Percentiles rank a stretch among this genome's conserved stretches.
phyloP scores from a whole-genome alignment of 345 rosid genomes.

The Ricinus communis region DNA sequence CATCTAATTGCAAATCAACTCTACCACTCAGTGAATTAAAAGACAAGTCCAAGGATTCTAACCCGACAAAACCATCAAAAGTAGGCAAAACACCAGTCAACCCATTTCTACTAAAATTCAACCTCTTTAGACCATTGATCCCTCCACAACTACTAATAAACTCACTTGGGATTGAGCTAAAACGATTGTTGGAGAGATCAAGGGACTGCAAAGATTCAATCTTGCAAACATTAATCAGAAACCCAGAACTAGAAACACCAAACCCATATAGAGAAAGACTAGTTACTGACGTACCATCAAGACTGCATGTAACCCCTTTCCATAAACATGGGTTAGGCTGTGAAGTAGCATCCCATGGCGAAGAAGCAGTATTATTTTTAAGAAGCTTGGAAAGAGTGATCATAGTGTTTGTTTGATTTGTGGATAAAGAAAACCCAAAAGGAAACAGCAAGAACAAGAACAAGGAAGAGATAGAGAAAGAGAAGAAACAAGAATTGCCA shows the following conservation, averaged over 20 bases:
- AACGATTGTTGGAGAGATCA: conserved; percentile 49
- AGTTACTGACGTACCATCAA: conserved; percentile 32
- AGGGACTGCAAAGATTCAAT: conserved; percentile 56
- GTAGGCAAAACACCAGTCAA: conserved; percentile 44
- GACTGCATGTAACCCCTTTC: conserved; percentile 52
- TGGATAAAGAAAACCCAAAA: conserved; percentile 32
- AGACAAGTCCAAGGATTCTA: conserved; percentile 63
- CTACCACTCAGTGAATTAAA: conserved; percentile 37
- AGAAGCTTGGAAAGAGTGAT: conserved; percentile 32
- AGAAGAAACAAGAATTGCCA: conserved; percentile 5
- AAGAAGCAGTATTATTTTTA: conserved; percentile 6
- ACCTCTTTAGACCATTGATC: conserved; percentile 42
- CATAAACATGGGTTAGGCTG: conserved; percentile 55
- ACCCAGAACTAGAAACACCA: conserved; percentile 37
- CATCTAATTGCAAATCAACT: conserved; percentile 44
- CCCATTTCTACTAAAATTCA: conserved; percentile 55
- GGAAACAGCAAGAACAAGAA: conserved; percentile 24
- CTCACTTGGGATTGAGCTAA: conserved; percentile 47
- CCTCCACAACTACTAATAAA: conserved; percentile 45
- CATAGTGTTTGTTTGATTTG: conserved; percentile 47
- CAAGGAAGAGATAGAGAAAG: neutral
- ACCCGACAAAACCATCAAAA: conserved; percentile 47
- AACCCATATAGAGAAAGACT: conserved; percentile 39
- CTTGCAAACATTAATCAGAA: conserved; percentile 48
- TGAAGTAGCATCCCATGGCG: conserved; percentile 38